Conservation (phyloP, 352 stramenopile species). For the Phytopythium aichiense region DNA sequence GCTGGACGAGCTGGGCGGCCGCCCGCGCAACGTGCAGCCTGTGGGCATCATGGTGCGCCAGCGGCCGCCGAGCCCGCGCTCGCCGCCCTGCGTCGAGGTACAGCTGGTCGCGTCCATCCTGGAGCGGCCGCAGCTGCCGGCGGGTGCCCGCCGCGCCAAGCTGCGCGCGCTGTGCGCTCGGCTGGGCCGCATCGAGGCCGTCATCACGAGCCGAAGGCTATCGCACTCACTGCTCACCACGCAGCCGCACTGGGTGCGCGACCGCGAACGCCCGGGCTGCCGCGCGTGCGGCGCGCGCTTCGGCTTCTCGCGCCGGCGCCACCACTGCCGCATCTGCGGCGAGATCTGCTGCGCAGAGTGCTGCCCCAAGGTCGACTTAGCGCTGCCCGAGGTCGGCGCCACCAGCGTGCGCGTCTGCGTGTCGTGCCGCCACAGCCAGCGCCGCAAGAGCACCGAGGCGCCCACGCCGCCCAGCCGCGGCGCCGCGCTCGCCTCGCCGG, state of each 20-base stretch:
- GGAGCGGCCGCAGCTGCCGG: slow-evolving; percentile 45
- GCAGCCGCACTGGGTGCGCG: slow-evolving; percentile 64
- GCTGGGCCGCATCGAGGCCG: slow-evolving; percentile 62
- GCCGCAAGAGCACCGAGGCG: slow-evolving; percentile 46
- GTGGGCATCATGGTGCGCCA: slow-evolving; percentile 70
- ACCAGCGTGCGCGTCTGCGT: slow-evolving; percentile 73
- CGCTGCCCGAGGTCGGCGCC: slow-evolving; percentile 49
- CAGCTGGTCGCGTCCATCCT: slow-evolving; percentile 75
- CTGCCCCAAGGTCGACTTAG: slow-evolving; percentile 79
- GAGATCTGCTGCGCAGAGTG: slow-evolving; percentile 77
- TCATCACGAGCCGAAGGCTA: slow-evolving; percentile 63
- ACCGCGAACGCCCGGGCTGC: slow-evolving; percentile 54
- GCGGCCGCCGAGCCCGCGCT: slow-evolving; percentile 15
- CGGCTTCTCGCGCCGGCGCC: slow-evolving; percentile 58
- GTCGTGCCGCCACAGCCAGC: slow-evolving; percentile 46
- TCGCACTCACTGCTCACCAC: slow-evolving; percentile 65
- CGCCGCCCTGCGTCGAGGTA: slow-evolving; percentile 36
- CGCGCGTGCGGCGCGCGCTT: slow-evolving; percentile 66
- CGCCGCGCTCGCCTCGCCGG: slow-evolving; percentile 11
- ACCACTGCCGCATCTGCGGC: slow-evolving; percentile 75
- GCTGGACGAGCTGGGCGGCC: slow-evolving; percentile 51
- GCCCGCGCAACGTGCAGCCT: slow-evolving; percentile 52
- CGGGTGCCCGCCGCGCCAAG: slow-evolving; percentile 49
- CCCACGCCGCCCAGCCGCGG: slow-evolving; percentile 1
- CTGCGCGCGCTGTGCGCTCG: slow-evolving; percentile 45